Base-by-base conservation (phyloP, 2,329 filamentous ascomycete species). In the Elsinoe fawcettii region DNA sequence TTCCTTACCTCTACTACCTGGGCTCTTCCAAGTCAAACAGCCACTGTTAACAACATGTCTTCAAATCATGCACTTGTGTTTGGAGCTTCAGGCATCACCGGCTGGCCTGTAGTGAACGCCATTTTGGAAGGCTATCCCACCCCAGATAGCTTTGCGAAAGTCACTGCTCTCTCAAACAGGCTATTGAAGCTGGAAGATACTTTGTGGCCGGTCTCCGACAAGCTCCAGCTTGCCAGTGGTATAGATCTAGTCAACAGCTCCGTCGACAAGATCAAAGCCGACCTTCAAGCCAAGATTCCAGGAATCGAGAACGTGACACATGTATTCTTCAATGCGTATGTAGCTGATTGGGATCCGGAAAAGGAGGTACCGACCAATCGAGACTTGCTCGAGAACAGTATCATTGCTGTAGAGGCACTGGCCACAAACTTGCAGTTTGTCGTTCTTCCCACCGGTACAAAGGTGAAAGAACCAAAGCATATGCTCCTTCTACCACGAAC, bases 81-180 rank as follows among this genome's bases (percentile, higher is more conserved):
- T 65, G 75, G 75, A 34, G 75, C 74, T 47, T 75, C 73, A 60
- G 76, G 75, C n/a, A 75, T 78, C 55, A 73, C 74, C 2, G 76
- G 76, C 36, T 79, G 76, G 76, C 71, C 76, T 5, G 71, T 79
- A 55, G 73, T 75, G 14, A 78, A 77, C 54, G 70, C 74, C 55
- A 65, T 78, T 11, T 37, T 37, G 14, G 65, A 74, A 44, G 73
- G 69, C 54, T 78, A 77, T 58, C 77, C 76, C 2, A 68, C 66
- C 20, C 68, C 71, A n/a, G 69, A 72, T 56, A 67, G 65, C 3
- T 79, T 77, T 62, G 68, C 63, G 22, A 73, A 71, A 32, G 73
- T 79, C 5, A 73, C 74, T 11, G 76, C 75, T 6, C 70, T 78
- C 49, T 76, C 75, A 1, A 79, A 79, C 59, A 68, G 76, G 18